Percentiles rank a stretch among this genome's conserved stretches.
Conservation (phyloP, 176 grass and related monocot species). For the Rhipidocladum racemiflorum region DNA sequence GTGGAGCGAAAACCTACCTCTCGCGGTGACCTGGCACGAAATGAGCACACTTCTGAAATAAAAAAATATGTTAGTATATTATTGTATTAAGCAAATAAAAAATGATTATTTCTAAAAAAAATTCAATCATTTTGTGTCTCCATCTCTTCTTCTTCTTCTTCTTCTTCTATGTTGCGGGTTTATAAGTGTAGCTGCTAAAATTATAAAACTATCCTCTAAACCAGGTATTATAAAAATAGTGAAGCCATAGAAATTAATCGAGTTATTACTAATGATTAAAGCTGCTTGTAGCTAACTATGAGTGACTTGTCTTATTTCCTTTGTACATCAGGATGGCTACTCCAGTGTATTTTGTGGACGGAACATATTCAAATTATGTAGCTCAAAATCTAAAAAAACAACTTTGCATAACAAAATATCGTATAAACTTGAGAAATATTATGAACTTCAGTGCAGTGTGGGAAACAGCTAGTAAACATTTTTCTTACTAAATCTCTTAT, state of each 20-base stretch:
- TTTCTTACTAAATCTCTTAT: background rate
- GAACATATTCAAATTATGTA: background rate
- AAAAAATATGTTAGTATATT: too few relatives aligned
- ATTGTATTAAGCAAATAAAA: too few relatives aligned
- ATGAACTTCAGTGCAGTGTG: background rate
- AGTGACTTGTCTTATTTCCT: background rate
- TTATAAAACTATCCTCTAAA: too few relatives aligned
- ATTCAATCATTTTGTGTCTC: too few relatives aligned
- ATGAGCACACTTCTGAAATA: too few relatives aligned
- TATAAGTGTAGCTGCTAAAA: too few relatives aligned
- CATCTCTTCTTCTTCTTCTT: too few relatives aligned
- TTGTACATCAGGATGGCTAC: background rate
- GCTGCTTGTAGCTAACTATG: background rate
- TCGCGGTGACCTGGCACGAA: too few relatives aligned
- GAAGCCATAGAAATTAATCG: background rate
- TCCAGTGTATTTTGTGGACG: background rate
- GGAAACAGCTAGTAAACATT: background rate
- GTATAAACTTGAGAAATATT: background rate
- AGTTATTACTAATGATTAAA: background rate
- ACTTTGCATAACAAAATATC: background rate
- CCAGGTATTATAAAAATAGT: background rate
- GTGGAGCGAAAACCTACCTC: too few relatives aligned
- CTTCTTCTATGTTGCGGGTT: too few relatives aligned
- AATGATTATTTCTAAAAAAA: too few relatives aligned
- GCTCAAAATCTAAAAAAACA: background rate